Base-by-base conservation (phyloP, 192 early-diverging fungal species). In the Rhizoclosmatium sp. region DNA sequence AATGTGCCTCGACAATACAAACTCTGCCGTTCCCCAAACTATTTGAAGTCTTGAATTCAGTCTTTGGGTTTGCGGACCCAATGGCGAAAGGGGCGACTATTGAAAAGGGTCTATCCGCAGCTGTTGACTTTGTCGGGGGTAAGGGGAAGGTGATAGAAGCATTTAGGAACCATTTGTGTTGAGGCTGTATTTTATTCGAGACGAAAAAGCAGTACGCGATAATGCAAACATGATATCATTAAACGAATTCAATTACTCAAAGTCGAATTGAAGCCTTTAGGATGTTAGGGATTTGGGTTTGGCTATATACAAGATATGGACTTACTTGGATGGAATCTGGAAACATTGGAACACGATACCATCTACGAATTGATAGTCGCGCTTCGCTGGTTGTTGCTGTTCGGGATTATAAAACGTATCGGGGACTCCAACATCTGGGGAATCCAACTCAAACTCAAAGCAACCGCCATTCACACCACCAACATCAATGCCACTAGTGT, bases 261-360 rank as follows among this genome's bases (percentile, higher is more conserved):
- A 64, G 1, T 41, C 62, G 3, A 64, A 64, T 64, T 41, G 62
- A 21, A 64, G 41, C 31, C 62, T 64, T 31, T 31, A 31, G 31
- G 31, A 31, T 31, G 31, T 31, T 31, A 31, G 31, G 31, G 31
- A 31, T 31, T 31, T 31, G 31, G 31, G 31, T 31, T 31, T 31
- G 31, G 31, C 31, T 31, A 31, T 31, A 31, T 31, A 31, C 51
- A 54, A 54, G 5, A 54, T 12, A 54, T 54, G 51, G 5, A 16
- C 41, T 64, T 64, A 31, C 62, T 12, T 69, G 23, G 67, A 10
- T 46, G 67, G 67, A 44, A 69, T 44, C 7, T n/a, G 45, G 23
- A 46, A 69, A 48, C 67, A 69, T 44, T 69, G 67, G 42, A 69
- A 48, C 4, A 69, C 67, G 9, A 69, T 5, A 9, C 67, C 67